These are phyloP conservation scores for Corylus heterophylla DNA, from an alignment of 306 rosid genomes.

Conservation along the genomic window DNA sequence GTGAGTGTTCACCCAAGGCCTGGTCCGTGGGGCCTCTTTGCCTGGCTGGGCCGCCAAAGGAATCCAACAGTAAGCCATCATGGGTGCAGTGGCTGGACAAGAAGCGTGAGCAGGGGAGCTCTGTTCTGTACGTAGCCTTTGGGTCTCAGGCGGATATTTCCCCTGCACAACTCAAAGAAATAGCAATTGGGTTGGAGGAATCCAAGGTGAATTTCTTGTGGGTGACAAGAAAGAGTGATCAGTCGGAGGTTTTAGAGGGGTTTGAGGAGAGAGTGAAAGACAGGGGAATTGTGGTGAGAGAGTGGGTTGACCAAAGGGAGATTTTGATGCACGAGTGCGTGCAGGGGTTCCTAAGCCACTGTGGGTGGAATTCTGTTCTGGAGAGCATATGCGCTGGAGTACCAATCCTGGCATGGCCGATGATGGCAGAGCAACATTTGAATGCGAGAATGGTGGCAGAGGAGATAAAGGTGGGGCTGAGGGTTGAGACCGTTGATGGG, in stretches of 20 bases:
- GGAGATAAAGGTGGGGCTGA: constrained; percentile 44
- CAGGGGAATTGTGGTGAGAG: constrained; percentile 44
- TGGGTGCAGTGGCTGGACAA: constrained; percentile 47
- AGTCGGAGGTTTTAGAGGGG: constrained; percentile 5
- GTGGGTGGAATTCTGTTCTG: constrained; percentile 58
- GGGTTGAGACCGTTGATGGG: constrained; percentile 31
- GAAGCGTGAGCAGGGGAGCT: not conserved
- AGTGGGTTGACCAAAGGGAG: constrained; percentile 52
- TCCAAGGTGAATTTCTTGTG: constrained; percentile 43
- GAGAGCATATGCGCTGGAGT: constrained; percentile 52
- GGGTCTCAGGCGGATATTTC: constrained; percentile 48
- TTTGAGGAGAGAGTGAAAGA: constrained; percentile 39
- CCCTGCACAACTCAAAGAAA: constrained; percentile 33
- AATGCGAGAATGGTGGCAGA: constrained; percentile 57
- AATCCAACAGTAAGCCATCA: not conserved
- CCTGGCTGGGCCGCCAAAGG: not conserved
- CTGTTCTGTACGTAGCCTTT: constrained; percentile 47
- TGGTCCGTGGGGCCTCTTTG: constrained; percentile 49
- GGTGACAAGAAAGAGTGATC: constrained; percentile 31
- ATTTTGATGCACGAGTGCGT: constrained; percentile 47
- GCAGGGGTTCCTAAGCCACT: constrained; percentile 55
- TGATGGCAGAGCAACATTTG: constrained; percentile 46
- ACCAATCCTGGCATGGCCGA: constrained; percentile 52
- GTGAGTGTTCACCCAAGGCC: not conserved
- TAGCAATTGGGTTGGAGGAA: constrained; percentile 42